Evolutionary conservation across 2,329 filamentous ascomycete genomes (phyloP).

Genomic region (Penicillium sp.): DNA sequence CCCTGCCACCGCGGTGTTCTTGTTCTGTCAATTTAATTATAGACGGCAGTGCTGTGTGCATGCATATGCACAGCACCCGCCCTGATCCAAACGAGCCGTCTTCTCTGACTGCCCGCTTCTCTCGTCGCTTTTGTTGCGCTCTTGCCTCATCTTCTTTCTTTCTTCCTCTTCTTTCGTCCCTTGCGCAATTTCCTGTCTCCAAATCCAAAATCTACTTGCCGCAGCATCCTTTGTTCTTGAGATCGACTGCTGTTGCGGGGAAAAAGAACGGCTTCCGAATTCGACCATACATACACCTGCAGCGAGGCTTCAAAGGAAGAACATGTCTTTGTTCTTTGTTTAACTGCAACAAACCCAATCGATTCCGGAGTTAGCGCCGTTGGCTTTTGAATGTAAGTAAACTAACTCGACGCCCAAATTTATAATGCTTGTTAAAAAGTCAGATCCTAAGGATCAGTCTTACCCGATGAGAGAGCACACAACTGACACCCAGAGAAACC

Average conservation of each 20-base stretch:
- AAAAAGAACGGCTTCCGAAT: background rate
- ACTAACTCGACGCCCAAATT: too few species aligned
- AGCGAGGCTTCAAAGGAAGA: conserved; percentile 4
- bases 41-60: background rate
- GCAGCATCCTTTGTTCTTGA: background rate
- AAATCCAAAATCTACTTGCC: background rate
- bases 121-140: background rate
- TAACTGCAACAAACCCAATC: background rate
- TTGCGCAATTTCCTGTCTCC: background rate
- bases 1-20: background rate
- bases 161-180: background rate
- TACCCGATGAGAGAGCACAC: background rate
- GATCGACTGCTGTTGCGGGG: conserved; percentile 4
- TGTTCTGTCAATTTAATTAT: background rate
- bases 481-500: background rate
- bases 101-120: background rate
- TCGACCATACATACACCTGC: background rate
- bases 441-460: background rate
- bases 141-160: background rate
- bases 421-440: too few species aligned
- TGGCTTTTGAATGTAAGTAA: background rate
- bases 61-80: background rate
- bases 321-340: conserved; percentile 2
- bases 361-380: background rate
- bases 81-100: background rate